Evolutionary conservation across 169 alveolate species (phyloP).

Genomic region (Cyclospora cayetanensis): DNA sequence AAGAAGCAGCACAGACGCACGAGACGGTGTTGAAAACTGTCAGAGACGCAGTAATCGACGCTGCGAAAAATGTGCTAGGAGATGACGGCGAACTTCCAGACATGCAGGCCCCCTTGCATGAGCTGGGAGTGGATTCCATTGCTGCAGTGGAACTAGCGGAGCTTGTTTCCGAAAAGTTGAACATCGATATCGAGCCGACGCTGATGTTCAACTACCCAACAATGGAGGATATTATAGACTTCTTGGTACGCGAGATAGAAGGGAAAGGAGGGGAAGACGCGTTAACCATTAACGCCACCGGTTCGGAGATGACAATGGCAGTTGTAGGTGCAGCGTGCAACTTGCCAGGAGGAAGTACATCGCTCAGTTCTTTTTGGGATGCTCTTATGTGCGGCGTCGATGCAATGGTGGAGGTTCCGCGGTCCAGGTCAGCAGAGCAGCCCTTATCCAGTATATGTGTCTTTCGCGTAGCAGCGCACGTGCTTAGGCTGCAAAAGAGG

Average conservation of each 20-base stretch:
- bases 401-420: slow-evolving; percentile 79
- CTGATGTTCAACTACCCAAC: slow-evolving; percentile 82
- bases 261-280: slow-evolving; percentile 63
- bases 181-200: slow-evolving; percentile 79
- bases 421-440: slow-evolving; percentile 34
- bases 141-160: slow-evolving; percentile 81
- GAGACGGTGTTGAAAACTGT: slow-evolving; percentile 55
- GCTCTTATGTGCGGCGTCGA: slow-evolving; percentile 76
- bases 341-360: slow-evolving; percentile 80
- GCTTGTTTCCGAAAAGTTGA: slow-evolving; percentile 74
- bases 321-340: slow-evolving; percentile 79
- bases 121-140: slow-evolving; percentile 81
- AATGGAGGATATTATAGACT: slow-evolving; percentile 76
- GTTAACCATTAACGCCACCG: not conserved
- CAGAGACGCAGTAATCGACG: slow-evolving; percentile 66
- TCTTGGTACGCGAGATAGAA: slow-evolving; percentile 69
- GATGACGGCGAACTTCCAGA: slow-evolving; percentile 54
- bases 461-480: no score
- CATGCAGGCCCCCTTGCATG: slow-evolving; percentile 81
- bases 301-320: slow-evolving; percentile 64
- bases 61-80: slow-evolving; percentile 71
- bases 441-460: not conserved
- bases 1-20: slow-evolving; percentile 37
- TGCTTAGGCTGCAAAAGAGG: not conserved
- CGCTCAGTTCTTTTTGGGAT: slow-evolving; percentile 78